Evolutionary conservation across 2,329 filamentous ascomycete genomes (phyloP).

Genomic region (Hymenoscyphus infarciens): DNA sequence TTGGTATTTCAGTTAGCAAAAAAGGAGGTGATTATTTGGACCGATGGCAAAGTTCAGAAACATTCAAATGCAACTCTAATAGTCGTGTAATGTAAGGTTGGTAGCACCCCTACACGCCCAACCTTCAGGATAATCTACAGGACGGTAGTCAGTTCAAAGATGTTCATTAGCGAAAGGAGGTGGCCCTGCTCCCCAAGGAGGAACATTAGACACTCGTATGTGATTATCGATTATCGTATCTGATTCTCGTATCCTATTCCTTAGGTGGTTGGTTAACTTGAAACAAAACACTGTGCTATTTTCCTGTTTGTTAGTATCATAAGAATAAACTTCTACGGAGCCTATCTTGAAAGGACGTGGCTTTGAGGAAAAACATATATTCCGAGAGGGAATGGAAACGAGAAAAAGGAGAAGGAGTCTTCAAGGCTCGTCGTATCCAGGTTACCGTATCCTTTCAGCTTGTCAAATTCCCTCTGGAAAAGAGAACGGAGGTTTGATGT

Average conservation of each 20-base stretch:
- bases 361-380: no score
- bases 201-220: neutral
- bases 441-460: no score
- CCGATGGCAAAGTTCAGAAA: no score
- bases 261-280: neutral
- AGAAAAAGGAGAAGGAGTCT: no score
- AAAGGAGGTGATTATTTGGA: neutral
- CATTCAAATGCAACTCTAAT: no score
- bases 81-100: neutral
- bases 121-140: neutral
- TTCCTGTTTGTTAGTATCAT: neutral
- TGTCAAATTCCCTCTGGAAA: no score
- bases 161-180: neutral
- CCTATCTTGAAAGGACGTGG: no score
- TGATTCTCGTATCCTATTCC: neutral
- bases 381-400: no score
- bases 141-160: neutral
- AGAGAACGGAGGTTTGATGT: no score
- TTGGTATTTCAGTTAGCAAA: neutral
- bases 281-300: neutral
- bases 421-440: no score
- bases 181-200: neutral
- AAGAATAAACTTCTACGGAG: no score
- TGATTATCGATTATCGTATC: neutral
- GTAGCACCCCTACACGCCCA: neutral